Base-by-base conservation (phyloP, 2,329 filamentous ascomycete genomes). In the Alternaria alternata region DNA sequence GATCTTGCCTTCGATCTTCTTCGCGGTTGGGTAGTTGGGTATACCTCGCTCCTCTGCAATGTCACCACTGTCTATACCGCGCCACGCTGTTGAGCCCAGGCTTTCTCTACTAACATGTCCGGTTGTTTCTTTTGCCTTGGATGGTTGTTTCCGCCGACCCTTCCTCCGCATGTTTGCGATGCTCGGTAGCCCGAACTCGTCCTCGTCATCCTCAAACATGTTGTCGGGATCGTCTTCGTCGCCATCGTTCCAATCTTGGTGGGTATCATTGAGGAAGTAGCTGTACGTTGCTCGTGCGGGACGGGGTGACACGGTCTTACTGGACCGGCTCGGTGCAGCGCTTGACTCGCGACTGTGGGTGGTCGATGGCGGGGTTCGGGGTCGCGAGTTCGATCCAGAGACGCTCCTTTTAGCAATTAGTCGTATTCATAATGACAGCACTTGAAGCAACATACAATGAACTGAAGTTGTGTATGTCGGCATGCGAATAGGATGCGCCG, bases 401-500 rank as follows among this genome's bases (percentile, higher is more conserved):
- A 89, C 71, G 69, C 84, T 89, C 71, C 89, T 91, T 66, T 38
- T 9, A 7, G 12, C 9, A 32, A 52, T 78, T 54, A 72, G 65
- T 54, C 53, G 5, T 16, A 12, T 20, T 14, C 14, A 3, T 7
- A 36, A 7, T 38, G 16, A 3, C 14, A 49, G 20, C 12, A 12
- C 24, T 11, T 5, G 7, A 34, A 30, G 16, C 26, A 86, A 22
- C 64, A 67, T 86, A 95, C 92, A 94, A 72, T 28, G 89, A 87
- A 74, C 93, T 92, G 74, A 94, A 91, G 79, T 94, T 96, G 71
- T 97, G 85, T 75, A 97, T 92, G 81, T 98, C 94, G 28, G 94
- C 92, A 80, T 99, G 95, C 14, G 95, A 98, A 78, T 99, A 99
- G 46, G 94, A 91, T 57, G 95, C 95, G 69, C 95, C 95, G 61